Evolutionary conservation across 2,329 filamentous ascomycete species (phyloP), one percentile per base, ranked within the genome.

Genomic region (Metarhizium guizhouense): DNA sequence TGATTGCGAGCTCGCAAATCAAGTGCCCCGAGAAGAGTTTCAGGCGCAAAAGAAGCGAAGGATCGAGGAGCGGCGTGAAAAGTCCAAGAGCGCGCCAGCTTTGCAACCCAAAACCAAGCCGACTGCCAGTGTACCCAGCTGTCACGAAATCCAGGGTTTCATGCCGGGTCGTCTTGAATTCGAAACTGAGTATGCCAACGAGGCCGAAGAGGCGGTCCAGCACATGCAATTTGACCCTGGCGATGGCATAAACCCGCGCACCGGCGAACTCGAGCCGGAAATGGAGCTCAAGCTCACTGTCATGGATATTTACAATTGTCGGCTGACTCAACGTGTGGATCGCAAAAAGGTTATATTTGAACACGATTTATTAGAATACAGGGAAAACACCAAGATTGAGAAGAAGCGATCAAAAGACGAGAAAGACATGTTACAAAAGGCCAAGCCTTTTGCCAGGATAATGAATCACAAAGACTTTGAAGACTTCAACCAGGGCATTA

Each of bases 121-220:
- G 0, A 97, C 93, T 0, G 92, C 92, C 8, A 95, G 89, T 75
- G 91, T 96, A 3, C 94, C 94, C 0, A 87, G 91, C 38, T 99
- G 94, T 70, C 94, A 99, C 75, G 94, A 99, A 72, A 94, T 99
- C 42, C 91, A 96, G 71, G 94, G 94, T 3, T 99, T 95, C 70
- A 99, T 99, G 94, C 94, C 94, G 3, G 94, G 94, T 48, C 90
- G 94, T 45, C 73, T 99, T 61, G 94, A 99, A 67, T 99, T 99
- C 61, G 94, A 99, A 76, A 96, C 90, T 0, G 94, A 99, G 65
- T 94, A 96, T 68, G 89, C 93, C 66, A 99, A 99, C 65, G 94
- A 99, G 65, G 94, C 94, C 1, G 94, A 99, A 74, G 95, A 97
- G 72, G 93, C 93, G 0, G 94, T 99, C 2, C 94, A 99, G 69